Percentiles rank a stretch among this genome's conserved stretches.
Conservation (phyloP, 192 early-diverging fungal genomes). For the Bifiguratus adelaidae region DNA sequence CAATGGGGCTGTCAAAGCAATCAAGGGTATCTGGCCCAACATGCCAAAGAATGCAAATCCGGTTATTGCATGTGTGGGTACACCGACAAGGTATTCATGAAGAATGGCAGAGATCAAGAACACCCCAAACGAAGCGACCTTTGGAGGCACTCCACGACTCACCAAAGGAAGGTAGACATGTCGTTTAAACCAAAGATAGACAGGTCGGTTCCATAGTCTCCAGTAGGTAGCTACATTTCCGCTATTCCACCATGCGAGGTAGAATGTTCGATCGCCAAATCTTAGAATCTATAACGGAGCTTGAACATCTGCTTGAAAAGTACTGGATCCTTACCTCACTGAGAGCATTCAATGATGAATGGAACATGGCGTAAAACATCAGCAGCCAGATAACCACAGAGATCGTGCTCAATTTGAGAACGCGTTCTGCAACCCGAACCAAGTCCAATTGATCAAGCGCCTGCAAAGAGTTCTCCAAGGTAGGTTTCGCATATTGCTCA, state of each 20-base stretch:
- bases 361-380: conserved; percentile 84
- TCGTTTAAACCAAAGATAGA: conserved; percentile 79
- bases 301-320: neutral
- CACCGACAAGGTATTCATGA: conserved; percentile 79
- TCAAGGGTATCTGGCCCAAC: conserved; percentile 68
- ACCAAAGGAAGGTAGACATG: conserved; percentile 79
- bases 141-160: conserved; percentile 47
- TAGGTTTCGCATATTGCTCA: conserved; percentile 73
- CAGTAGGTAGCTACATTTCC: conserved; percentile 71
- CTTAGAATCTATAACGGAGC: conserved; percentile 41
- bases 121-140: conserved; percentile 45
- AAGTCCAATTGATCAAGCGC: conserved; percentile 60
- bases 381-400: conserved; percentile 79
- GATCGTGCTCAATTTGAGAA: conserved; percentile 76
- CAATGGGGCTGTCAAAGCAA: conserved; percentile 53
- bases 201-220: conserved; percentile 87
- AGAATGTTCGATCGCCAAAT: conserved; percentile 84
- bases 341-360: conserved; percentile 69
- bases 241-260: conserved; percentile 87
- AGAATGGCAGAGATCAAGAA: conserved; percentile 79
- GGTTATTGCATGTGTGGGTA: conserved; percentile 68
- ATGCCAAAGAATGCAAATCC: conserved; percentile 79
- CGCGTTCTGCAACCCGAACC: conserved; percentile 61
- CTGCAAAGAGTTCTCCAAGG: conserved; percentile 61
- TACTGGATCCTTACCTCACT: conserved; percentile 41